phyloP scores from a whole-genome alignment of 2,329 filamentous ascomycete genomes.

The Colletotrichum sp. region DNA sequence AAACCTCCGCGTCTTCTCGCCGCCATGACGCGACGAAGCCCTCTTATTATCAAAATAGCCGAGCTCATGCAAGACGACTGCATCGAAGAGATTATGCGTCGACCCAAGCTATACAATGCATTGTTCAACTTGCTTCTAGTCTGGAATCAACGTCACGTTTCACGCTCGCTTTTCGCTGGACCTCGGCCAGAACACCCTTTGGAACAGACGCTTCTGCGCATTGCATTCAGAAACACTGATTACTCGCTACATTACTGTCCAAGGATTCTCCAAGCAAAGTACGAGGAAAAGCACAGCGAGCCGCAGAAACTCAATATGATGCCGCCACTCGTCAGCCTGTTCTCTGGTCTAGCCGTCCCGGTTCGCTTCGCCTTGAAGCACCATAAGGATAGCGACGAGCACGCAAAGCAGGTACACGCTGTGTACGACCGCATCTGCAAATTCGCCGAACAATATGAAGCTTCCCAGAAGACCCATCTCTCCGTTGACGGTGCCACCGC shows the following conservation, averaged over 20 bases:
- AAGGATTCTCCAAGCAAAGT: not conserved
- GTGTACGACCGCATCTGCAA: not conserved
- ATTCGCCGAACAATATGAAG: not conserved
- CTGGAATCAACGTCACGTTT: not conserved
- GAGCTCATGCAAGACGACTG: constrained; percentile 28
- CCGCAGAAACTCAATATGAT: not conserved
- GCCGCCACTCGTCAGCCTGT: not conserved
- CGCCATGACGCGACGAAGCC: constrained; percentile 26
- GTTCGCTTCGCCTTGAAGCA: not conserved
- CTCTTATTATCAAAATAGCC: constrained; percentile 25
- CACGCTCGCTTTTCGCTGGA: not conserved
- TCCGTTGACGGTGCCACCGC: not conserved
- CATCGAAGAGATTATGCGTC: constrained; percentile 10
- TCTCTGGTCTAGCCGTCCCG: not conserved
- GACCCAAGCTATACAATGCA: not conserved
- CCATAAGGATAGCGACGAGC: not conserved
- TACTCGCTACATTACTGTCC: not conserved
- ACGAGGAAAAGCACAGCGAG: not conserved
- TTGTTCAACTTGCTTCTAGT: not conserved
- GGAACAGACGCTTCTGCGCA: not conserved
- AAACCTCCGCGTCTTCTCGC: not conserved
- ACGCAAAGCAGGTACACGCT: not conserved
- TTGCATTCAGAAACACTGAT: not conserved
- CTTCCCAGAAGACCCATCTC: not conserved
- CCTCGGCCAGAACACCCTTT: not conserved